Conservation (phyloP, 2,329 filamentous ascomycete genomes). For the Huntiella abstrusa region DNA sequence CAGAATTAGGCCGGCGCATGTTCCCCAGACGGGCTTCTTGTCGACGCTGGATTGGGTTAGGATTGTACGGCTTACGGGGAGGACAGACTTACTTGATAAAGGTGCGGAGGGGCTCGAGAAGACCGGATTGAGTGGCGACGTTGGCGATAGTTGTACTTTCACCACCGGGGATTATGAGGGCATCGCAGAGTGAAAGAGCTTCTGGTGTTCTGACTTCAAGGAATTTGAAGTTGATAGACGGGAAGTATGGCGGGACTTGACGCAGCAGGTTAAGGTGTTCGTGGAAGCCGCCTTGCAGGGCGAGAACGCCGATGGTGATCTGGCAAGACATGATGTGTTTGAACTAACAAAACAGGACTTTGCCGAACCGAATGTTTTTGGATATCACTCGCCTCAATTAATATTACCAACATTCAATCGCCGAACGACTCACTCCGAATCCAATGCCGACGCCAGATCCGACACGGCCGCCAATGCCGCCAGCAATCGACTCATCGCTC, state of each 20-base stretch:
- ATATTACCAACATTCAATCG: too few species aligned
- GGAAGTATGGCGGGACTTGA: constrained; percentile 28
- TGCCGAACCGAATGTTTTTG: too few species aligned
- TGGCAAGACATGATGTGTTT: constrained; percentile 10
- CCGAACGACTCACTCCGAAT: too few species aligned
- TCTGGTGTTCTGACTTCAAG: constrained; percentile 60
- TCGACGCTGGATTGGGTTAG: constrained; percentile 32
- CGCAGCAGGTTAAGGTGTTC: constrained; percentile 68
- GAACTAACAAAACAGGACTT: background rate
- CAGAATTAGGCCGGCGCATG: constrained; percentile 84
- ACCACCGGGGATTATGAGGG: constrained; percentile 76
- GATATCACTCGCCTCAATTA: too few species aligned
- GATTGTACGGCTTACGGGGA: background rate
- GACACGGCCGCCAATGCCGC: too few species aligned
- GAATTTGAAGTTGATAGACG: constrained; percentile 31
- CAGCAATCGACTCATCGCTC: too few species aligned
- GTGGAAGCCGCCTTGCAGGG: constrained; percentile 81
- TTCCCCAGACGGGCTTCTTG: constrained; percentile 81
- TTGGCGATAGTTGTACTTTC: constrained; percentile 89
- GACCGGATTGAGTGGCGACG: constrained; percentile 60
- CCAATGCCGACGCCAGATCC: too few species aligned
- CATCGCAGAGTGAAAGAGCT: constrained; percentile 58
- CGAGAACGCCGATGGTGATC: constrained; percentile 40
- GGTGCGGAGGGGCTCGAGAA: constrained; percentile 67
- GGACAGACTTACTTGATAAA: constrained; percentile 61